A percentile compares a stretch with the other conserved stretches of the same genome.
Evolutionary conservation across 2,329 filamentous ascomycete species (phyloP).

Genomic region (Colletotrichum sp.): DNA sequence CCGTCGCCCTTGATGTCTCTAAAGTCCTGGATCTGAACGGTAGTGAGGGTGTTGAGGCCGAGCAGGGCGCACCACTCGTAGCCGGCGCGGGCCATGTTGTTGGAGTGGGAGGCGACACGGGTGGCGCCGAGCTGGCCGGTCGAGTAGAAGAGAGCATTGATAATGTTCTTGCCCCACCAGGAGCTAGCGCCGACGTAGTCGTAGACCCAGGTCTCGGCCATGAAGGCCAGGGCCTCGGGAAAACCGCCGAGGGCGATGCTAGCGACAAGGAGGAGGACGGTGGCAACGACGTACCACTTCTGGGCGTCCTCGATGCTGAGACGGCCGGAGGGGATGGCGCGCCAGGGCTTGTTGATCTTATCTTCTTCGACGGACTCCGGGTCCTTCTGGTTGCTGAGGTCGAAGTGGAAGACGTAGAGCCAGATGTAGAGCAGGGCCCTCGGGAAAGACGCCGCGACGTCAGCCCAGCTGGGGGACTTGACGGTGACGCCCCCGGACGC

Average conservation of each 20-base stretch:
- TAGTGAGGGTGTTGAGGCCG: constrained; percentile 27
- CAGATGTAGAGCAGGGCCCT: not conserved
- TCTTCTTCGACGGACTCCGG: constrained; percentile 41
- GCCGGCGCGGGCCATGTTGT: constrained; percentile 18
- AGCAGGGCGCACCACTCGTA: constrained; percentile 23
- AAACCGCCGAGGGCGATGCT: constrained; percentile 28
- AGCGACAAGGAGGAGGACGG: constrained; percentile 28
- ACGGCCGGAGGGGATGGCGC: constrained; percentile 31
- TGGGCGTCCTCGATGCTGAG: constrained; percentile 29
- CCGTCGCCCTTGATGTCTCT: constrained; percentile 19
- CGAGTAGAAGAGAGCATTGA: constrained; percentile 24
- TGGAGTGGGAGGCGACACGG: not conserved
- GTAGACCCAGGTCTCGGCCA: constrained; percentile 42
- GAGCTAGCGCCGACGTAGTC: constrained; percentile 41
- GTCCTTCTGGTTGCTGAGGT: constrained; percentile 42
- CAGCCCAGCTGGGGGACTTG: not conserved
- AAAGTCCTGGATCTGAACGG: not conserved
- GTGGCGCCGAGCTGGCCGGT: not conserved
- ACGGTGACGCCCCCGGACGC: not conserved
- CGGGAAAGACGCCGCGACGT: not conserved
- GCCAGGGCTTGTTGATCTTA: constrained; percentile 43
- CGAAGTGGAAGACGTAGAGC: constrained; percentile 27
- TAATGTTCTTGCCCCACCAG: constrained; percentile 29
- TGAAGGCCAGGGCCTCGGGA: constrained; percentile 31
- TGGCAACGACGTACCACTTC: constrained; percentile 26